phyloP scores from a whole-genome alignment of 2,329 filamentous ascomycete genomes.

The Shiraia sp. region DNA sequence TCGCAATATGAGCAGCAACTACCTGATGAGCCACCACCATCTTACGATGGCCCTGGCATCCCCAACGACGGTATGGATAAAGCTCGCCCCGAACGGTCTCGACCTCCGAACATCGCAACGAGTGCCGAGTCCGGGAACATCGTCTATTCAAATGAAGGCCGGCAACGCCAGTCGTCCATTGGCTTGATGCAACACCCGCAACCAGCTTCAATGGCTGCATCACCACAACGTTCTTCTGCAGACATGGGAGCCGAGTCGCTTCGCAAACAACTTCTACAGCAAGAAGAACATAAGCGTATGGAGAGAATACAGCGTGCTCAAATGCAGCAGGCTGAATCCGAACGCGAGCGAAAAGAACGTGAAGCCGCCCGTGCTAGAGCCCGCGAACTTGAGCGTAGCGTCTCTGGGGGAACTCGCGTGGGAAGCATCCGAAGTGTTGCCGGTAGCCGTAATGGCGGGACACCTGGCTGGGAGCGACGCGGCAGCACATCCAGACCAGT shows the following conservation, averaged over 20 bases:
- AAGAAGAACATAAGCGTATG: slow-evolving; percentile 38
- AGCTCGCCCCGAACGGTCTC: slow-evolving; percentile 26
- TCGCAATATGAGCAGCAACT: slow-evolving; percentile 25
- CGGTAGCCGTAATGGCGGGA: slow-evolving; percentile 30
- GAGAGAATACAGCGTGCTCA: slow-evolving; percentile 37
- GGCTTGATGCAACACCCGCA: slow-evolving; percentile 43
- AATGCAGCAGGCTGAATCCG: slow-evolving; percentile 28
- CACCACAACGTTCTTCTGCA: slow-evolving; percentile 37
- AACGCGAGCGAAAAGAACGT: slow-evolving; percentile 31
- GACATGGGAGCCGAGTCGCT: slow-evolving; percentile 45
- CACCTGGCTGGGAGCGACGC: slow-evolving; percentile 31
- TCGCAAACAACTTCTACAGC: slow-evolving; percentile 37
- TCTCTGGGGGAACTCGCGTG: slow-evolving; percentile 35
- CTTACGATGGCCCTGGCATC: slow-evolving; percentile 36
- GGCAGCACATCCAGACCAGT: slow-evolving; percentile 28
- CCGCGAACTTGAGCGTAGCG: slow-evolving; percentile 39
- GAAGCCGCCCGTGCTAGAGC: slow-evolving; percentile 37
- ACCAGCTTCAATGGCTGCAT: slow-evolving; percentile 46
- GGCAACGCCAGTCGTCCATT: slow-evolving; percentile 38
- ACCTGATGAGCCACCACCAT: slow-evolving; percentile 39
- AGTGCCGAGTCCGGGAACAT: slow-evolving; percentile 11
- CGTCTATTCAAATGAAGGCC: slow-evolving; percentile 21
- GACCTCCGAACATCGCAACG: slow-evolving; percentile 37
- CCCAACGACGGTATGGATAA: slow-evolving; percentile 39
- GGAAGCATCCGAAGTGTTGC: slow-evolving; percentile 35